Base-by-base conservation (phyloP, 2,329 filamentous ascomycete species). In the Venturia aucupariae region DNA sequence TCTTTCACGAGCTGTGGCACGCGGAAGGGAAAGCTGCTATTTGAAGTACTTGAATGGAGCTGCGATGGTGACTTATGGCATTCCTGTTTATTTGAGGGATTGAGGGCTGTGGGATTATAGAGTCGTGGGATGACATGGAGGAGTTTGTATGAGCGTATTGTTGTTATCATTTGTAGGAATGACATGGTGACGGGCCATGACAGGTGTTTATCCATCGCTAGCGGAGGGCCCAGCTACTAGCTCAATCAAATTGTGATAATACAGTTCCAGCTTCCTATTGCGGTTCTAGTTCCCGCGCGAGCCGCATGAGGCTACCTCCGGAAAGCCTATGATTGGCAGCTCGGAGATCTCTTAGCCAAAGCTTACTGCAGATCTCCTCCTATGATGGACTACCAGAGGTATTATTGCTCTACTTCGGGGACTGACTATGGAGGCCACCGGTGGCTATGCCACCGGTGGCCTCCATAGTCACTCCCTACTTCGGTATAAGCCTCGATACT, bases 1-100 rank as follows among this genome's bases (percentile, higher is more conserved):
- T 46, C 77, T 97, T 66, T 88, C 90, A n/a, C 86, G 93, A 73
- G 94, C 94, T 0, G 88, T 97, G 42, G 84, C 85, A 39, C 83
- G 79, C 70, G 90, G 90, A 17, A 83, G 90, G 68, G 83, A 84
- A 66, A 87, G 86, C n/a, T 97, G 94, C 77, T 86, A 90, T 69
- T 84, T 99, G 77, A 85, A 85, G 73, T 97, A 96, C 78, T 79
- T 99, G 69, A 99, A 96, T 71, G 94, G 92, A 0, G 94, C 93
- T 13, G 92, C 93, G 44, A 90, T 94, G 30, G 92, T 94, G 68
- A 88, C 97, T 63, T 99, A 97, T 78, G 94, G 94, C 19, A 88
- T 99, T 72, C 94, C 94, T 38, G 90, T 96, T 67, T 97, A 92
- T 76, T 80, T 96, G 66, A 76, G 35, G 35, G 59, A 60, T 32